A percentile compares a stretch with the other conserved stretches of the same genome.
phyloP scores from a whole-genome alignment of 345 rosid genomes.

The Syzygium jambos region DNA sequence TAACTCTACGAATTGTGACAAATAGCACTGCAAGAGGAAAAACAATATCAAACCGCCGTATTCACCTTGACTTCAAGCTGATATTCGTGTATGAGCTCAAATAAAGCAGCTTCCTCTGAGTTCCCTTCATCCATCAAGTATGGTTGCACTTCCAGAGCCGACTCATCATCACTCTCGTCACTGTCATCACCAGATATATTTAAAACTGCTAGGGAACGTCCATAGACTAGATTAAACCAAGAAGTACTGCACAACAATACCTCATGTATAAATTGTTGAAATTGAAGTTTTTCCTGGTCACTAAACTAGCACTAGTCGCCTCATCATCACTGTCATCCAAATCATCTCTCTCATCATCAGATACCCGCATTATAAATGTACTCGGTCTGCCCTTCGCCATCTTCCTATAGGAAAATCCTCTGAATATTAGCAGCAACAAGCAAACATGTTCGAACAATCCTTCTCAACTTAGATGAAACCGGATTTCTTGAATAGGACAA shows the following conservation, averaged over 20 bases:
- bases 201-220: not conserved
- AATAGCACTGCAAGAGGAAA: not conserved
- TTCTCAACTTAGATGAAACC: not conserved
- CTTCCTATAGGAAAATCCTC: slow-evolving; percentile 13
- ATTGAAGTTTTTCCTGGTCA: slow-evolving; percentile 27
- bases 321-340: slow-evolving; percentile 28
- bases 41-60: not conserved
- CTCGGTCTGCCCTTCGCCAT: slow-evolving; percentile 19
- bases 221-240: not conserved
- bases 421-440: not conserved
- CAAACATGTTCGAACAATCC: not conserved
- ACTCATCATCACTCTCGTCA: slow-evolving; percentile 54
- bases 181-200: slow-evolving; percentile 16
- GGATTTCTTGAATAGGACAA: not conserved
- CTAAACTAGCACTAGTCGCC: slow-evolving; percentile 9
- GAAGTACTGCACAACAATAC: slow-evolving; percentile 12
- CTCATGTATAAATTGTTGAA: slow-evolving; percentile 47
- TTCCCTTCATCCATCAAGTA: slow-evolving; percentile 45
- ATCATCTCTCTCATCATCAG: slow-evolving; percentile 48
- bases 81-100: slow-evolving; percentile 48
- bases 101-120: slow-evolving; percentile 42
- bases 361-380: slow-evolving; percentile 36
- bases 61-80: slow-evolving; percentile 55
- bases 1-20: not conserved
- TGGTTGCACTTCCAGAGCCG: slow-evolving; percentile 24